Evolutionary conservation across 2,329 filamentous ascomycete species (phyloP), one percentile per base, ranked within the genome.

Genomic region (Aspergillus sp.): DNA sequence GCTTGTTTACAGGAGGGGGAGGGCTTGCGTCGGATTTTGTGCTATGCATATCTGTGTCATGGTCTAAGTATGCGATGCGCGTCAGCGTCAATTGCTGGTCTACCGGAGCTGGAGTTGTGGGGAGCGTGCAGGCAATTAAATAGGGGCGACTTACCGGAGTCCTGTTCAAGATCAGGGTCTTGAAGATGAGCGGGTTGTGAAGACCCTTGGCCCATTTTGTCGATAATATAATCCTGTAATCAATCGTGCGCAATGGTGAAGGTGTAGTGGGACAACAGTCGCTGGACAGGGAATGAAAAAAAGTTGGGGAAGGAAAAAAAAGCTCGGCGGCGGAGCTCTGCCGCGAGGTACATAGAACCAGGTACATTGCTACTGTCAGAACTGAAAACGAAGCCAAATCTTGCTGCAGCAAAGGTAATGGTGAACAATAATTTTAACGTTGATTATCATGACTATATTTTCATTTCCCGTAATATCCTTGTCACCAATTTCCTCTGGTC

Each of bases 401-500:
- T 31, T 31, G 24, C 24, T 31, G 9, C 4, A 37, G 35, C 39
- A 41, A 48, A 35, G 6, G 24, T 14, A 21, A 15, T 8, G 17
- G 33, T 19, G n/a, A n/a, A 43, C 23, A 24, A 43, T 31, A 40
- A 24, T 8, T 6, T 15, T 23, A 31, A 17, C n/a, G 39, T 27
- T 51, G 21, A 27, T 46, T 51, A 51, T 70, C 55, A 73, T 43
- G 65, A 62, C 21, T 67, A 68, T 40, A 75, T 60, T 57, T 74
- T 72, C 70, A 78, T 70, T 49, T 78, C 76, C 56, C 70, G 73
- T 55, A 80, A 65, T 48, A 78, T 65, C 63, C 66, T 77, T 49
- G 72, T 72, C 33, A 79, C 77, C 53, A 80, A 49, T 64, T 79
- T 81, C 66, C 72, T 77, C 65, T 80, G 79, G 56, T 80, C 79